Conservation (phyloP, 257 asterid species). For the Nicotiana sylvestris region DNA sequence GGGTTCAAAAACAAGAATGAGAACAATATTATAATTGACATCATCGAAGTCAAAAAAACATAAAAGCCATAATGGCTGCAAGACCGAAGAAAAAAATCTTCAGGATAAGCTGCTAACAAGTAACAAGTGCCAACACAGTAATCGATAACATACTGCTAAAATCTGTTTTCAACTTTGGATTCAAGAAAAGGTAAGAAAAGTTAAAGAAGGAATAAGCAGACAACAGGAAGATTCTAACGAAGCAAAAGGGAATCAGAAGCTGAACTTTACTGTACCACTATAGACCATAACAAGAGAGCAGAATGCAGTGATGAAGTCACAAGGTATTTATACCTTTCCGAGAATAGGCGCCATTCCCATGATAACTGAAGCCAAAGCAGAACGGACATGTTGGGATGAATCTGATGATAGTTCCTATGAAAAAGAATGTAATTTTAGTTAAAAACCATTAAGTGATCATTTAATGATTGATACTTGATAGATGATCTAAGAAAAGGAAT, state of each 20-base stretch:
- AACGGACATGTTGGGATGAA: slow-evolving; percentile 44
- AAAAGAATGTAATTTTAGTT: not conserved
- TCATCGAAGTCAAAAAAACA: not conserved
- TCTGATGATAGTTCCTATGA: slow-evolving; percentile 36
- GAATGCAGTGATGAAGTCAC: not conserved
- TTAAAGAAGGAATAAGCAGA: not conserved
- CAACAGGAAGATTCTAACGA: not conserved
- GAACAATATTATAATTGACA: not conserved
- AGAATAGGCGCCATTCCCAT: slow-evolving; percentile 46
- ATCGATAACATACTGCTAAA: not conserved
- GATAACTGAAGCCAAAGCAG: slow-evolving; percentile 46
- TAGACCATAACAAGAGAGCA: not conserved
- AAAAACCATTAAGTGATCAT: not conserved
- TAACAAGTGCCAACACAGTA: not conserved
- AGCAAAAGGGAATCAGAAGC: not conserved
- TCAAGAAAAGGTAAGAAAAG: not conserved
- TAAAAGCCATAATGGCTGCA: not conserved
- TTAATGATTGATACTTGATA: not conserved
- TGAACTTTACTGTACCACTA: not conserved
- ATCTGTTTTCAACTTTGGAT: not conserved
- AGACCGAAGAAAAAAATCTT: not conserved
- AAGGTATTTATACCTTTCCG: slow-evolving; percentile 29
- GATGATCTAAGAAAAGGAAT: not conserved
- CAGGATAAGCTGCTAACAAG: not conserved
- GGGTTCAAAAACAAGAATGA: not conserved